phyloP scores from a whole-genome alignment of 2,329 filamentous ascomycete genomes.

The Talaromyces verruculosus region DNA sequence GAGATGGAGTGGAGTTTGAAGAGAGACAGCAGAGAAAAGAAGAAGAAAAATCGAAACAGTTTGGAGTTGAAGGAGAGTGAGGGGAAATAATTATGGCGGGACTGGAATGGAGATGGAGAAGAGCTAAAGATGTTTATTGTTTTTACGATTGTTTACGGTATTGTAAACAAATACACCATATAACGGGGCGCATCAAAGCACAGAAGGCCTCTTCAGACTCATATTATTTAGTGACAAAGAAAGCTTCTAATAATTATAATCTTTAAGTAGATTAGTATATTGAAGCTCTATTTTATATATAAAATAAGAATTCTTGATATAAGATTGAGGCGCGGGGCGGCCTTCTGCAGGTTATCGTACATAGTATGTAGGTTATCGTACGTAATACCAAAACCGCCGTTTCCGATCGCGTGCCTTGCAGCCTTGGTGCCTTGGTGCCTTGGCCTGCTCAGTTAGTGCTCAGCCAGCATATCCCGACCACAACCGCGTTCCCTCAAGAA shows the following conservation, averaged over 20 bases:
- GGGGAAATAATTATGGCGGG: conserved; percentile 6
- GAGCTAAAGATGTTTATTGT: conserved; percentile 1
- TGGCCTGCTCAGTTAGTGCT: not conserved
- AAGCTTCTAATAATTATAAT: too few species aligned
- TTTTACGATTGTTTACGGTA: not conserved
- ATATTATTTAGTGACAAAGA: not conserved
- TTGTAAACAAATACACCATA: not conserved
- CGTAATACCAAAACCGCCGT: conserved; percentile 10
- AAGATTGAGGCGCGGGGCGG: not conserved
- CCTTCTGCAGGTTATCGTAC: not conserved
- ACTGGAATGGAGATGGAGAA: conserved; percentile 5
- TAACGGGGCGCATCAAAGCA: not conserved
- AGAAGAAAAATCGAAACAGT: not conserved
- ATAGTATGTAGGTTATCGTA: not conserved
- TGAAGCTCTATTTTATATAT: not conserved
- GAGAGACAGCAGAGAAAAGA: not conserved
- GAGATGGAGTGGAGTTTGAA: not conserved
- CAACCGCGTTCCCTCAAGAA: conserved; percentile 12
- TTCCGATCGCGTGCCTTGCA: conserved; percentile 3
- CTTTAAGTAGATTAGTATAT: not conserved
- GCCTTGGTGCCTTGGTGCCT: conserved; percentile 8
- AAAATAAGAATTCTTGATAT: not conserved
- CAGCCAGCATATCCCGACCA: conserved; percentile 5
- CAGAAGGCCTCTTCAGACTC: not conserved
- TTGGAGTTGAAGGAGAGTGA: not conserved